These are phyloP conservation scores for Litsea cubeba DNA, from an alignment of 164 flowering plant species.

Conservation along the genomic window DNA sequence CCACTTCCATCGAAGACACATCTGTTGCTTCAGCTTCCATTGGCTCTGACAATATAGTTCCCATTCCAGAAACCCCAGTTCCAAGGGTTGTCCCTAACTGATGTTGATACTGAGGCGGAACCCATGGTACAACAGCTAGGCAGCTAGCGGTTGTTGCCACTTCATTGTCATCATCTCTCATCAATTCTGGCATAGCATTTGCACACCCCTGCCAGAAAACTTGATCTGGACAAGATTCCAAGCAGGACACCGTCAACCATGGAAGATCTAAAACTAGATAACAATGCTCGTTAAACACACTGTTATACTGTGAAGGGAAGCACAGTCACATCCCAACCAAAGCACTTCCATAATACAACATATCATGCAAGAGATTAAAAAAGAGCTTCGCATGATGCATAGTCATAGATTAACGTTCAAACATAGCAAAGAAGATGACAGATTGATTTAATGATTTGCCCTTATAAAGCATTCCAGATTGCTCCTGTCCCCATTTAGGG, in stretches of 20 bases:
- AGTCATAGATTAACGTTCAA: too few species aligned
- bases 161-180: constrained; percentile 19
- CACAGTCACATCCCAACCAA: not conserved
- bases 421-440: too few species aligned
- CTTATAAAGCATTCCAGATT: too few species aligned
- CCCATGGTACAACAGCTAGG: constrained; percentile 69
- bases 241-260: not conserved
- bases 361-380: not conserved
- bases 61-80: not conserved
- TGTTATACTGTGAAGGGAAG: not conserved
- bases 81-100: not conserved
- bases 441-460: too few species aligned
- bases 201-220: constrained; percentile 22
- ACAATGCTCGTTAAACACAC: not conserved
- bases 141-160: constrained; percentile 6
- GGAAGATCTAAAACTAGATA: not conserved
- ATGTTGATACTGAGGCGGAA: constrained; percentile 26
- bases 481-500: too few species aligned
- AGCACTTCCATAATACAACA: not conserved
- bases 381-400: too few species aligned
- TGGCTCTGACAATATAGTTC: constrained; percentile 21
- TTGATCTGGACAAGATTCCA: constrained; percentile 23
- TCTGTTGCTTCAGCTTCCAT: constrained; percentile 50
- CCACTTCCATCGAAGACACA: constrained; percentile 48
- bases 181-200: not conserved